Percentiles rank a stretch among this genome's conserved stretches.
Evolutionary conservation across 306 rosid species (phyloP).

Genomic region (Hippophae gyantsensis): DNA sequence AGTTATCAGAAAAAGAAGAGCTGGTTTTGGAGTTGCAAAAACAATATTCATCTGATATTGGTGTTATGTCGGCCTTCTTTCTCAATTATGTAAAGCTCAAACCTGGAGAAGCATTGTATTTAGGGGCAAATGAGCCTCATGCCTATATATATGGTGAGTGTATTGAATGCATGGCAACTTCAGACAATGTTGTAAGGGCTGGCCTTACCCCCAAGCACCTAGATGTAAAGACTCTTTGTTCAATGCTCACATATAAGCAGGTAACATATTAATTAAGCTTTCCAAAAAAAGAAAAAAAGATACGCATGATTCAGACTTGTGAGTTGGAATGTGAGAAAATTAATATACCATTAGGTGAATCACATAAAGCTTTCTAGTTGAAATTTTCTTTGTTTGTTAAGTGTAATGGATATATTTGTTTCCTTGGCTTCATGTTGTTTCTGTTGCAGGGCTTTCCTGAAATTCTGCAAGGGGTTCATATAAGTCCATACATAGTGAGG

Average conservation of each 20-base stretch:
- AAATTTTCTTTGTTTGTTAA: too few relatives aligned
- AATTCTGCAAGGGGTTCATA: slow-evolving; percentile 23
- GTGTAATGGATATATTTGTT: too few relatives aligned
- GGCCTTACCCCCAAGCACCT: slow-evolving; percentile 33
- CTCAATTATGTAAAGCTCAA: slow-evolving; percentile 32
- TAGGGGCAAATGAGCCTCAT: slow-evolving; percentile 38
- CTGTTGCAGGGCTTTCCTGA: slow-evolving; percentile 33
- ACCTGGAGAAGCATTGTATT: slow-evolving; percentile 29
- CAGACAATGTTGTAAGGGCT: slow-evolving; percentile 39
- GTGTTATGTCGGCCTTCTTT: slow-evolving; percentile 29
- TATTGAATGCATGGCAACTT: slow-evolving; percentile 38
- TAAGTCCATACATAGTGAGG: slow-evolving; percentile 25
- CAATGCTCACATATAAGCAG: slow-evolving; percentile 34
- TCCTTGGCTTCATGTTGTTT: neutral
- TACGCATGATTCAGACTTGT: too few relatives aligned
- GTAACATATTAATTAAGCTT: slow-evolving; percentile 6
- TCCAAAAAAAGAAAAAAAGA: too few relatives aligned
- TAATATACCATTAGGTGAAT: too few relatives aligned
- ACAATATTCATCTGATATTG: slow-evolving; percentile 38
- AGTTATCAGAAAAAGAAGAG: slow-evolving; percentile 29
- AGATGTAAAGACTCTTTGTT: slow-evolving; percentile 32
- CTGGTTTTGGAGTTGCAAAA: slow-evolving; percentile 28
- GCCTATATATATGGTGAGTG: slow-evolving; percentile 37
- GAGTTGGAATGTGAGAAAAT: too few relatives aligned
- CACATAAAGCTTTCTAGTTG: too few relatives aligned